Conservation (phyloP, 1,139 yeast genomes). For the Blastobotrys buckinghamii region DNA sequence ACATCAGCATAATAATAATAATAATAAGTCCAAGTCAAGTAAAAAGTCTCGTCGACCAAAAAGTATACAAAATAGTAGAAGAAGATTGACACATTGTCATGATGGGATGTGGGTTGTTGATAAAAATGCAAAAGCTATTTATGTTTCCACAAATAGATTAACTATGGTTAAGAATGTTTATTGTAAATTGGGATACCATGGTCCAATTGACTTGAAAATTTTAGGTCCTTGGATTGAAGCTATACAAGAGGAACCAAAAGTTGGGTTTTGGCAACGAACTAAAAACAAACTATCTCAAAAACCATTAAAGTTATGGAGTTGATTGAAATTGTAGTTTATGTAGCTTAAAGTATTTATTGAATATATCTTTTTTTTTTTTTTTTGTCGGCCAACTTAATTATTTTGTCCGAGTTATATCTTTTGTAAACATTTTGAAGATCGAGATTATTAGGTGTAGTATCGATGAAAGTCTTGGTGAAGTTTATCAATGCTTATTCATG, state of each 20-base stretch:
- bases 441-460: too few species aligned
- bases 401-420: too few species aligned
- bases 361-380: too few species aligned
- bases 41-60: not conserved
- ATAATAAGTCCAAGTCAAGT: not conserved
- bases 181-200: not conserved
- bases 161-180: conserved; percentile 8
- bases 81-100: conserved; percentile 2
- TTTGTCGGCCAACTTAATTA: too few species aligned
- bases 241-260: not conserved
- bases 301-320: not conserved
- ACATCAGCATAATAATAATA: too few species aligned
- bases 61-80: conserved; percentile 1
- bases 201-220: conserved; percentile 5
- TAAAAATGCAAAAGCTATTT: conserved; percentile 2
- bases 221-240: conserved; percentile 10
- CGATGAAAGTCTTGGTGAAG: too few species aligned
- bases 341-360: too few species aligned
- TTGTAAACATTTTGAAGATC: too few species aligned
- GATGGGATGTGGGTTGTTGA: conserved; percentile 13
- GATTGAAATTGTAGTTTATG: not conserved
- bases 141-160: conserved; percentile 5
- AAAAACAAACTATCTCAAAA: not conserved
- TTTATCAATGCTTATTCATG: too few species aligned
- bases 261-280: not conserved